Percentiles rank a stretch among this genome's conserved stretches.
Conservation (phyloP, 768 basidiomycete genomes). For the Pleurotus sapidus region DNA sequence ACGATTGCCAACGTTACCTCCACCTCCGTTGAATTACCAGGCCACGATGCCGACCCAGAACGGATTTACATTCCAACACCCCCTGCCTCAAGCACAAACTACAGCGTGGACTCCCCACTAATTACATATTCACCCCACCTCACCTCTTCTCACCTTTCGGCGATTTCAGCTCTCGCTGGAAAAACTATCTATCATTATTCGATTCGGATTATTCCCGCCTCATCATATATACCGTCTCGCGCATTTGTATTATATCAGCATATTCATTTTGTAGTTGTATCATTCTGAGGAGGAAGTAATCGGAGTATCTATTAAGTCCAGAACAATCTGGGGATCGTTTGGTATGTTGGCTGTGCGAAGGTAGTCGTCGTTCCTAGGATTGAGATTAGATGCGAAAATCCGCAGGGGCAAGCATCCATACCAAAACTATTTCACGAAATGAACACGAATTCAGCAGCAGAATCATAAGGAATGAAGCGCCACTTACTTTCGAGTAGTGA, state of each 20-base stretch:
- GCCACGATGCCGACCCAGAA: not conserved
- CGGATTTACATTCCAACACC: not conserved
- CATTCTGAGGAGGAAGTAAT: not conserved
- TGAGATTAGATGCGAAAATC: not conserved
- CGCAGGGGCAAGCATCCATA: conserved; percentile 17
- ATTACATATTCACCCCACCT: not conserved
- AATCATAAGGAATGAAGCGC: not conserved
- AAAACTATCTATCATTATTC: conserved; percentile 6
- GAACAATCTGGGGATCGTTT: conserved; percentile 36
- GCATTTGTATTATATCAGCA: conserved; percentile 5
- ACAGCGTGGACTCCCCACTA: not conserved
- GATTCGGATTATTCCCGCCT: not conserved
- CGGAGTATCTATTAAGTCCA: conserved; percentile 32
- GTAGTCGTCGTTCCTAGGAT: conserved; percentile 51
- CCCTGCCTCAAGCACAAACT: not conserved
- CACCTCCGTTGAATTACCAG: conserved; percentile 15
- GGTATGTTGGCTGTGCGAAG: conserved; percentile 43
- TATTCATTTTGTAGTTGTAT: not conserved
- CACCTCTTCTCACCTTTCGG: not conserved
- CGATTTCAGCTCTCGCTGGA: not conserved
- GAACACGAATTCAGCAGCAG: not conserved
- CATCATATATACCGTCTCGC: not conserved
- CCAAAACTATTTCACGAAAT: conserved; percentile 36
- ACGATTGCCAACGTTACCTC: conserved; percentile 20
- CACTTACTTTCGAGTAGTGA: conserved; percentile 86